Conservation (phyloP, 805 yeast species). For the Sugiyamaella chiloensis region DNA sequence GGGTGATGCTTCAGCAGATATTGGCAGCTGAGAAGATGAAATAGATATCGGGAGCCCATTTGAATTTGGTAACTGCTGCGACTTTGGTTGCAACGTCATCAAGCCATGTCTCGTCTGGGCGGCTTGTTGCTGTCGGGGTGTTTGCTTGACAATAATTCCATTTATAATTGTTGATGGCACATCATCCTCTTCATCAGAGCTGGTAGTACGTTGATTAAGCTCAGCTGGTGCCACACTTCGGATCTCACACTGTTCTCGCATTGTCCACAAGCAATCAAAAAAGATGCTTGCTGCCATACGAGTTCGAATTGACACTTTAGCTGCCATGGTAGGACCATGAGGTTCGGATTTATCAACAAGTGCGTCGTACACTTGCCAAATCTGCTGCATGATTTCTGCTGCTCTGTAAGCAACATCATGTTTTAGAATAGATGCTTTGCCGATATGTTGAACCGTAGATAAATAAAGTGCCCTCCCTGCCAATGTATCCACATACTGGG, state of each 20-base stretch:
- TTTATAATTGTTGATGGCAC: slow-evolving; percentile 2
- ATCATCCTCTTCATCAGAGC: slow-evolving; percentile 15
- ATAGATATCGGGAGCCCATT: background rate
- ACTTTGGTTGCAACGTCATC: background rate
- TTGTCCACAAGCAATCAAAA: slow-evolving; percentile 82
- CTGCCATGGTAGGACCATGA: slow-evolving; percentile 29
- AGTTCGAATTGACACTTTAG: slow-evolving; percentile 51
- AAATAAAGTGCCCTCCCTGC: slow-evolving; percentile 60
- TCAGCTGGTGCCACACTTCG: slow-evolving; percentile 36
- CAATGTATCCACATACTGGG: slow-evolving; percentile 61
- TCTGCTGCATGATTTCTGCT: slow-evolving; percentile 88
- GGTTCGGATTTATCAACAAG: slow-evolving; percentile 48
- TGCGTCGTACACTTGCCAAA: slow-evolving; percentile 82
- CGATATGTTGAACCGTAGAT: slow-evolving; percentile 44
- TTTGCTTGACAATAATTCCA: background rate
- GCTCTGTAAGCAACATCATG: slow-evolving; percentile 93
- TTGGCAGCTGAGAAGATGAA: background rate
- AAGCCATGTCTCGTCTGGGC: background rate
- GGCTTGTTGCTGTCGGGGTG: background rate
- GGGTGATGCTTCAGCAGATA: background rate
- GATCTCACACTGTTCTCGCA: slow-evolving; percentile 77
- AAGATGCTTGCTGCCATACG: slow-evolving; percentile 92
- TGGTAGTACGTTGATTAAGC: slow-evolving; percentile 25
- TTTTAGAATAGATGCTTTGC: slow-evolving; percentile 78
- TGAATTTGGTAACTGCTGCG: background rate